phyloP scores from a whole-genome alignment of 2,329 filamentous ascomycete species.

The Beauveria caledonica region DNA sequence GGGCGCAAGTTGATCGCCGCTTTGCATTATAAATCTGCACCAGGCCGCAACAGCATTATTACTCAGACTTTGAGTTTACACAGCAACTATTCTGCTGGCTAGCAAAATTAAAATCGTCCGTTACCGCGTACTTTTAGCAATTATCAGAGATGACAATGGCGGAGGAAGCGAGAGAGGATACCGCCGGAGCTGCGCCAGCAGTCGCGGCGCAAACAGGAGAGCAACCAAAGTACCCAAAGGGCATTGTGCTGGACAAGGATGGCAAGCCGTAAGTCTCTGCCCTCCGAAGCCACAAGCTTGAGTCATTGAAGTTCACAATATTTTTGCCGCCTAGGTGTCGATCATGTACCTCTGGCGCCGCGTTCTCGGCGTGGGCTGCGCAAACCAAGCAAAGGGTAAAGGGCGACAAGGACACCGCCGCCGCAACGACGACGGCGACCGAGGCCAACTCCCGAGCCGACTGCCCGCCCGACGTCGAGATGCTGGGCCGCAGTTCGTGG shows the following conservation, averaged over 20 bases:
- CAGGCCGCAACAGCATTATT: neutral
- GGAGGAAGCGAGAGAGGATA: conserved; percentile 26
- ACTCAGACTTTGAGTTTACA: neutral
- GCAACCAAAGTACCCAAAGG: conserved; percentile 53
- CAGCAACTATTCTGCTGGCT: neutral
- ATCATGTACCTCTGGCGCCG: conserved; percentile 51
- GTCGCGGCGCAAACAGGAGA: conserved; percentile 19
- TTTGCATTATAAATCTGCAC: conserved; percentile 8
- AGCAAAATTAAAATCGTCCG: neutral
- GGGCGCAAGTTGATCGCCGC: neutral
- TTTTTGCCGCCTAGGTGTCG: conserved; percentile 49
- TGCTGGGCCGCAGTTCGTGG: conserved; percentile 82
- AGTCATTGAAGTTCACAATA: neutral
- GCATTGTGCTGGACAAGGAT: conserved; percentile 68
- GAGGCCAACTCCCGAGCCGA: conserved; percentile 39
- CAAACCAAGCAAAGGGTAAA: conserved; percentile 36
- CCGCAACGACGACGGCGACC: neutral
- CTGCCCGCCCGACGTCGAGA: conserved; percentile 86
- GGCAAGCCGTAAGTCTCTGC: conserved; percentile 66
- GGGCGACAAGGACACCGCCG: conserved; percentile 17
- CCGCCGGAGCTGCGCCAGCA: conserved; percentile 15
- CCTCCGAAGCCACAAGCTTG: conserved; percentile 8
- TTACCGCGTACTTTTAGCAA: neutral
- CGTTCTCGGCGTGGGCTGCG: conserved; percentile 52
- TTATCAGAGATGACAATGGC: conserved; percentile 23